A percentile compares a stretch with the other conserved stretches of the same genome.
Conservation (phyloP, 192 early-diverging fungal genomes). For the Coemansia sp. region DNA sequence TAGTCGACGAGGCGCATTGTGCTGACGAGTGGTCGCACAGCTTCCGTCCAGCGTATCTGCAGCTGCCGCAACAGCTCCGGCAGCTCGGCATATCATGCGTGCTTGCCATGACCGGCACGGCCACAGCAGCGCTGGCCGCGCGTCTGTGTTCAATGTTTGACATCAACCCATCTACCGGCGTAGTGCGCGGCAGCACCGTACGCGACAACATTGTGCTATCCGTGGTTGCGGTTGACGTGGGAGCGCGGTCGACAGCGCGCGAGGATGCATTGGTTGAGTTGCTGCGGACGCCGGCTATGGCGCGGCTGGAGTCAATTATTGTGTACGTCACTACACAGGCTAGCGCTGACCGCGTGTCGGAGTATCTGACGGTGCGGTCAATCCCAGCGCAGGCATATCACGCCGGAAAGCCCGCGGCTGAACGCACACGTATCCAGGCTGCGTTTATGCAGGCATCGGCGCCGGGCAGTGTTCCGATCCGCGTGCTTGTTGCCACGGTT, state of each 20-base stretch:
- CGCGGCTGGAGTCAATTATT: slow-evolving; percentile 58
- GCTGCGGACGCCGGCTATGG: slow-evolving; percentile 55
- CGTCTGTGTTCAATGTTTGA: slow-evolving; percentile 61
- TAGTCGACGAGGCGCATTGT: slow-evolving; percentile 84
- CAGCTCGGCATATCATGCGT: slow-evolving; percentile 55
- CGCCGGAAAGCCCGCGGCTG: slow-evolving; percentile 61
- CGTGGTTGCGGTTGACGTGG: slow-evolving; percentile 49
- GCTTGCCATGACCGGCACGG: slow-evolving; percentile 73
- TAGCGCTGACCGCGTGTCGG: slow-evolving; percentile 67
- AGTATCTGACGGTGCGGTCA: slow-evolving; percentile 62
- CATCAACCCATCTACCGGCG: slow-evolving; percentile 52
- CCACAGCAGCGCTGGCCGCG: slow-evolving; percentile 56
- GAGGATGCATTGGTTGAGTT: slow-evolving; percentile 57
- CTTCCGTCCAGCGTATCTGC: slow-evolving; percentile 71
- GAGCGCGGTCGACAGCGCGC: slow-evolving; percentile 36
- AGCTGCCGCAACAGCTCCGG: slow-evolving; percentile 54
- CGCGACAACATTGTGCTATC: slow-evolving; percentile 64
- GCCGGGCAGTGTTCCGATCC: slow-evolving; percentile 30
- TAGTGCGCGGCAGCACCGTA: slow-evolving; percentile 55
- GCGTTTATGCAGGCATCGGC: slow-evolving; percentile 59
- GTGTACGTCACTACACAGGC: slow-evolving; percentile 65
- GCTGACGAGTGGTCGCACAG: slow-evolving; percentile 85
- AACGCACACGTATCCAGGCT: slow-evolving; percentile 63
- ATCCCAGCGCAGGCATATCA: slow-evolving; percentile 77
- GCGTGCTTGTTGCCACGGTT: slow-evolving; percentile 71